These are phyloP conservation scores for Caryopteris hybrid DNA, from an alignment of 305 asterid species.

Conservation along the genomic window DNA sequence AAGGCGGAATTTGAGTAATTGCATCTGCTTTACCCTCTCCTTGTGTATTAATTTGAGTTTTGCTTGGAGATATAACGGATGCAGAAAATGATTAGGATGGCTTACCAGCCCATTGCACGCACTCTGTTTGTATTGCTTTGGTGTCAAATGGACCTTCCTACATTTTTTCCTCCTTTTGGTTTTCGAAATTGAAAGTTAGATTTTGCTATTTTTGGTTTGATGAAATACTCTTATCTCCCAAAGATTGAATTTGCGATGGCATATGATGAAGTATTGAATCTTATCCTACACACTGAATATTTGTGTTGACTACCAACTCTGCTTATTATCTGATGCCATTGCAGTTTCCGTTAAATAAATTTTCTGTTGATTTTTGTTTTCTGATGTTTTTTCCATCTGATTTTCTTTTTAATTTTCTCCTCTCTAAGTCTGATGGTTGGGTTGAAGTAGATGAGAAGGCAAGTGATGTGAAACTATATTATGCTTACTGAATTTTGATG, in stretches of 20 bases:
- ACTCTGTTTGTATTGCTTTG: conserved; percentile 42
- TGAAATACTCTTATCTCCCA: not conserved
- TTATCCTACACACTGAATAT: conserved; percentile 58
- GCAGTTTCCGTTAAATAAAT: too few species aligned
- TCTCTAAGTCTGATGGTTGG: not conserved
- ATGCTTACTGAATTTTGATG: conserved; percentile 42
- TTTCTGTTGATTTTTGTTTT: not conserved
- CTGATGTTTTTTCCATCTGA: not conserved
- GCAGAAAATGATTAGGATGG: conserved; percentile 38
- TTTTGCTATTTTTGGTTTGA: not conserved
- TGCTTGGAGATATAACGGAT: conserved; percentile 54
- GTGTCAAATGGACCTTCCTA: conserved; percentile 75
- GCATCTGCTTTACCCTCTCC: conserved; percentile 66
- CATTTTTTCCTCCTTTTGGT: not conserved
- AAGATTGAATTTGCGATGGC: conserved; percentile 22
- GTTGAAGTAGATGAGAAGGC: conserved; percentile 16
- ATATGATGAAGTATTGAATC: conserved; percentile 30
- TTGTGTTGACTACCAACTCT: conserved; percentile 50
- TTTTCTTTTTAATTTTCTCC: not conserved
- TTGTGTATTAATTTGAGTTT: conserved; percentile 18
- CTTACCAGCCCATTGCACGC: conserved; percentile 72
- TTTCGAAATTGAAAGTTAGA: not conserved
- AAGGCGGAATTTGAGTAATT: not conserved
- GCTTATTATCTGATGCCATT: conserved; percentile 69
- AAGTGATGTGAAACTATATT: conserved; percentile 35